phyloP scores from a whole-genome alignment of 1,284 basidiomycete genomes.

The Tilletia caries region DNA sequence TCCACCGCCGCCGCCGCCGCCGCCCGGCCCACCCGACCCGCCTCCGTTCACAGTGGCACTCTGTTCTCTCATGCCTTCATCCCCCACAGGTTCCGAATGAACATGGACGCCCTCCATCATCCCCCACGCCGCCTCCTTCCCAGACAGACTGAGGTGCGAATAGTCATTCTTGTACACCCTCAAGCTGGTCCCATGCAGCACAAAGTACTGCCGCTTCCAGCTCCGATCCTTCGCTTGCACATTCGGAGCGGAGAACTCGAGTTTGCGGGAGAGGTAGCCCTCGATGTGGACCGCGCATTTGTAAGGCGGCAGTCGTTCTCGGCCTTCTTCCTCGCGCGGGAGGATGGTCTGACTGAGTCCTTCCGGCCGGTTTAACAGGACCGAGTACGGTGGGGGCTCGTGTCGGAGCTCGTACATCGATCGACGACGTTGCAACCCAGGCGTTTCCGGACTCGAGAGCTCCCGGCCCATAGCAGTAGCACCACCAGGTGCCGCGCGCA shows the following conservation, averaged over 20 bases:
- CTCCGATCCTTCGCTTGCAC: slow-evolving; percentile 83
- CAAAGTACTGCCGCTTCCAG: slow-evolving; percentile 84
- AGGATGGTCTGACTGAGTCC: slow-evolving; percentile 22
- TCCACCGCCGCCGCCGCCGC: not conserved
- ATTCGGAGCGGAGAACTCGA: slow-evolving; percentile 84
- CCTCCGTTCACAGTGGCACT: not conserved
- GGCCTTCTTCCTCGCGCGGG: slow-evolving; percentile 63
- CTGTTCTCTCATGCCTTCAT: slow-evolving; percentile 24
- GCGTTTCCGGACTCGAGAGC: not conserved
- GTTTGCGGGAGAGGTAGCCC: slow-evolving; percentile 82
- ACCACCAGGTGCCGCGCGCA: no score
- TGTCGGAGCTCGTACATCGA: slow-evolving; percentile 48
- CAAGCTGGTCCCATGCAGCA: slow-evolving; percentile 86
- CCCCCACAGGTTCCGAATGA: slow-evolving; percentile 41
- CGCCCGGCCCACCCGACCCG: not conserved
- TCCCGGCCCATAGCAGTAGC: not conserved
- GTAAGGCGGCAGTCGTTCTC: slow-evolving; percentile 76
- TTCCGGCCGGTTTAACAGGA: slow-evolving; percentile 45
- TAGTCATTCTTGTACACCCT: slow-evolving; percentile 66
- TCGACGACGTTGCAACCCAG: slow-evolving; percentile 28
- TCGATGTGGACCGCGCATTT: slow-evolving; percentile 80
- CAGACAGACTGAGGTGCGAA: not conserved
- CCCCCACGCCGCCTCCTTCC: slow-evolving; percentile 42
- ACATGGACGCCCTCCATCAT: slow-evolving; percentile 45
- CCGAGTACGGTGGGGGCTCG: slow-evolving; percentile 43